Evolutionary conservation across 352 stramenopile genomes (phyloP), one percentile per base, ranked within the genome.

Genomic region (Pythium sukuiense): DNA sequence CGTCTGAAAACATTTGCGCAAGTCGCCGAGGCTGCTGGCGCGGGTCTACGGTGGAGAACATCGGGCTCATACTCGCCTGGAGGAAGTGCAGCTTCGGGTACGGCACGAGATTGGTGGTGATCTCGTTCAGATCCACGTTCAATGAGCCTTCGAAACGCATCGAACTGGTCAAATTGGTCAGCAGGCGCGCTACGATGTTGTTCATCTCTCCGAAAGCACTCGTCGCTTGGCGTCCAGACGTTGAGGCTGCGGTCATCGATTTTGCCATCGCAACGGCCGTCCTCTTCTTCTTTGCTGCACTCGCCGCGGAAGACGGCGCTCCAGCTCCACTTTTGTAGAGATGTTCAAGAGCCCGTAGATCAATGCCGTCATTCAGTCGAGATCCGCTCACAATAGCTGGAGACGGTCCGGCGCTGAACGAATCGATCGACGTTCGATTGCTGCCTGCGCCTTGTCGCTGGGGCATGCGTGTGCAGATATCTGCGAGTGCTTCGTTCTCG

Each of bases 111-210:
- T 99, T 99, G 66, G 97, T 99, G 75, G 98, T 97, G 85, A 99
- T 99, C 81, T 99, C 97, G 65, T 97, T 99, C 59, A 99, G 82
- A 87, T 99, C 97, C 52, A 99, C 96, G 76, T 99, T 99, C 52
- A 99, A 76, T 30, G 94, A 95, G 55, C 97, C 97, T 77, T 99
- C 93, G 76, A 99, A 99, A 67, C 97, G 96, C 74, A 99, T 97
- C 11, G 94, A 99, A 58, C 96, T 98, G n/a, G 98, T 99, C 56
- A 99, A 76, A n/a, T 97, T 98, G 32, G 93, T 99, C 65, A 99
- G 92, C 14, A 99, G 83, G 59, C 98, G 90, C 16, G 97, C 97
- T 65, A 99, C 97, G 41, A 99, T 92, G 61, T 97, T 88, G 85
- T 99, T 99, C 75, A 99, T 97, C 75, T 99, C 98, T 20, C 86